Base-by-base conservation (phyloP, 306 rosid genomes). In the Trifolium subterraneum region DNA sequence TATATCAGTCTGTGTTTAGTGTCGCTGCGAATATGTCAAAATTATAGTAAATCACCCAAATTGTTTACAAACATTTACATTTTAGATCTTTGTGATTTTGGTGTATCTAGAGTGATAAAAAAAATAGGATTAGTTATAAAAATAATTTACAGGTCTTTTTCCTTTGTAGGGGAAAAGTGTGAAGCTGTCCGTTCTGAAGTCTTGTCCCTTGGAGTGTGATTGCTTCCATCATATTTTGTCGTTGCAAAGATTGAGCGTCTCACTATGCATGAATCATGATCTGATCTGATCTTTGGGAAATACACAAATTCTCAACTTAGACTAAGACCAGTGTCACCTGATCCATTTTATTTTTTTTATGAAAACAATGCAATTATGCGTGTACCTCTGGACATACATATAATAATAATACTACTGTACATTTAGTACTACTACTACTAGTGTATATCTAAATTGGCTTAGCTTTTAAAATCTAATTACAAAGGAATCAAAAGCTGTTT, bases 281-380 rank as follows among this genome's bases (percentile, higher is more conserved):
- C n/a, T n/a, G 64, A 77, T 52, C 58, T 55, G 55, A 66, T 74
- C 75, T 81, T 83, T 83, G 77, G 79, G 87, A 76, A 83, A 71
- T 74, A 71, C 52, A 76, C 27, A 83, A 71, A 79, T 65, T 68
- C 71, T 80, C 41, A 44, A 35, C 29, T 25, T 44, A 54, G 80
- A 75, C 60, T 33, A 76, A 66, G 84, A 79, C 84, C 80, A 75
- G 84, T 83, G 79, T 83, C 87, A 83, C 84, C 82, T 60, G 78
- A 71, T 56, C 63, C 8, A 55, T 29, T 52, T 8, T 8, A 7
- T 2, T 29, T 60, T 75, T 75, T 75, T 79, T 79, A 39, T 76
- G 79, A 83, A 83, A 79, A 72, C 84, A 76, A 79, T 79, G 84
- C 78, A 71, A 23, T 56, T 54, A 61, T 58, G 86, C 78, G 80